Conservation (phyloP, 805 yeast species). For the Myxozyma neglecta region DNA sequence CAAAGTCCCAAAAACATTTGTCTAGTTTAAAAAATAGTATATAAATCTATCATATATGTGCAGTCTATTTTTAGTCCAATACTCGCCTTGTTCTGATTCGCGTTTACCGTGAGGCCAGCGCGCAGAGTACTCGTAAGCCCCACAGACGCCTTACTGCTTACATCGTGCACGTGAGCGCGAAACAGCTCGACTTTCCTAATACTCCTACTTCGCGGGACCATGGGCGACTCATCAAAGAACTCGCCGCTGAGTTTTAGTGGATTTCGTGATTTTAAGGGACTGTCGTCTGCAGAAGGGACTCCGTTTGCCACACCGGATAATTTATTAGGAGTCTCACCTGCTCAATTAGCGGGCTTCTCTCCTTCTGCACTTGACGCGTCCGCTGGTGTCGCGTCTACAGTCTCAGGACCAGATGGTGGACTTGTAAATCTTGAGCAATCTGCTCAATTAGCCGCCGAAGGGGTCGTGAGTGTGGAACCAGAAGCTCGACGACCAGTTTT, state of each 20-base stretch:
- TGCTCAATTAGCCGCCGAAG: not conserved
- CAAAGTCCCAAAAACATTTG: not conserved
- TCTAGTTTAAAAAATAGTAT: not conserved
- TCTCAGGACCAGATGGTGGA: not conserved
- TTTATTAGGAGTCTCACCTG: slow-evolving; percentile 9
- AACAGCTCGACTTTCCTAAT: too few relatives aligned
- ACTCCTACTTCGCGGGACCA: not conserved
- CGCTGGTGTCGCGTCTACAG: not conserved
- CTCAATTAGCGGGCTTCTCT: slow-evolving; percentile 19
- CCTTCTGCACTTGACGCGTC: slow-evolving; percentile 10
- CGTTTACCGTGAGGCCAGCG: too few relatives aligned
- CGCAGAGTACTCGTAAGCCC: too few relatives aligned
- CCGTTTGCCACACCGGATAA: slow-evolving; percentile 20
- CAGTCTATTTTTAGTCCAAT: not conserved
- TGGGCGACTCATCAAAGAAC: slow-evolving; percentile 3
- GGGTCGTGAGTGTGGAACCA: not conserved
- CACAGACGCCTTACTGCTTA: too few relatives aligned
- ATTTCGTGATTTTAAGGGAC: slow-evolving; percentile 13
- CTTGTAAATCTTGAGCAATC: not conserved
- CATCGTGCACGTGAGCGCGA: too few relatives aligned
- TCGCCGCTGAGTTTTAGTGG: slow-evolving; percentile 19
- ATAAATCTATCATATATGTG: not conserved
- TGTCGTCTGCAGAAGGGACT: slow-evolving; percentile 22
- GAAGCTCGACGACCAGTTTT: slow-evolving; percentile 6
- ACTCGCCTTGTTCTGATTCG: too few relatives aligned